Base-by-base conservation (phyloP, 2,329 filamentous ascomycete genomes). In the Pseudogymnoascus sp. region DNA sequence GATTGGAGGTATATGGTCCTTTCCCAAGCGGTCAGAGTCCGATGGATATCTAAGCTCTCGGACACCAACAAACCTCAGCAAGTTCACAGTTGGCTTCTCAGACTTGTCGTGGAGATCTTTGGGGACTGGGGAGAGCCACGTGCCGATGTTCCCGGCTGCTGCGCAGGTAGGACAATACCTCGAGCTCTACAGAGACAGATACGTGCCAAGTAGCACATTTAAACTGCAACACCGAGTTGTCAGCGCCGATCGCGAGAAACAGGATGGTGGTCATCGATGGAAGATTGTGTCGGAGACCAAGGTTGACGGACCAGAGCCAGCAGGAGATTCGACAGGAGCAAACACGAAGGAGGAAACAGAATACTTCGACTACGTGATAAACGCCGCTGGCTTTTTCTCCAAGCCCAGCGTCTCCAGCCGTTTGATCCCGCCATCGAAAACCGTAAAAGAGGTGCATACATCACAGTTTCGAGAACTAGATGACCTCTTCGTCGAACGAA, bases 41-140 rank as follows among this genome's bases (percentile, higher is more conserved):
- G 64, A 35, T 36, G 59, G n/a, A 64, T 65, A 23, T 38, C 59
- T 60, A 49, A 60, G 11, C 58, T 49, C 16, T 60, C 60, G 59
- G 14, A 25, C 19, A 62, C 62, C 23, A 30, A 52, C 45, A 12
- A 65, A 65, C 23, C 62, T 65, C 38, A 64, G 59, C 14, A 60
- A 62, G 14, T 65, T 64, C 11, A 65, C 62, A 3, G 60, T 64
- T 9, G 63, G 60, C 6, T 65, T 65, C 19, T 65, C 64, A 3
- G 64, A 65, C 41, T 30, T 64, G 30, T 52, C 64, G 1, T 65
- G 62, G 64, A 33, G 58, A 2, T 59, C 42, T 4, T 6, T 64
- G 11, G 38, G 25, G 7, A 12, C 23, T 30, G 23, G 23, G 8
- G 25, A 16, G 3, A 25, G 42, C 45, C 23, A 52, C 14, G 45